These are phyloP conservation scores for Penicillium nordicum DNA, from an alignment of 2,329 filamentous ascomycete genomes.

Conservation along the genomic window DNA sequence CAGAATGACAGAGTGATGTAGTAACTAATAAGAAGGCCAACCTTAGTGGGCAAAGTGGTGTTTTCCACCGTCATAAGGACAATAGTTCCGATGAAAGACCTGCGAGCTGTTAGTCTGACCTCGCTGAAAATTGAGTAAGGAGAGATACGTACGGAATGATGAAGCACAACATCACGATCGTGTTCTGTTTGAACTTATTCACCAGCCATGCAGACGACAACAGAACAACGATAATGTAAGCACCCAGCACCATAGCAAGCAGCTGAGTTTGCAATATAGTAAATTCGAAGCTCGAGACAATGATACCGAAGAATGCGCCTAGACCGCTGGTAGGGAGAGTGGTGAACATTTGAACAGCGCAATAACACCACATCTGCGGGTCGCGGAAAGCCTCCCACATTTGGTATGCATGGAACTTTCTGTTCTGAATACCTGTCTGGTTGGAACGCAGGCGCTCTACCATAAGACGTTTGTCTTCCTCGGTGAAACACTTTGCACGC, in stretches of 20 bases:
- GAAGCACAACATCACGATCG: slow-evolving; percentile 63
- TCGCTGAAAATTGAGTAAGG: neutral
- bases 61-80: slow-evolving; percentile 65
- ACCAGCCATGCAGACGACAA: slow-evolving; percentile 65
- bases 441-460: slow-evolving; percentile 59
- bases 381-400: slow-evolving; percentile 59
- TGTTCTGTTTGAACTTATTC: slow-evolving; percentile 66
- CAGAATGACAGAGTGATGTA: slow-evolving; percentile 77
- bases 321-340: slow-evolving; percentile 71
- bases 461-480: slow-evolving; percentile 63
- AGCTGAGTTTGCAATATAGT: slow-evolving; percentile 65
- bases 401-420: slow-evolving; percentile 52
- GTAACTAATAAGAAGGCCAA: slow-evolving; percentile 68
- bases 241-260: slow-evolving; percentile 68
- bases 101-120: slow-evolving; percentile 24
- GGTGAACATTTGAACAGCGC: slow-evolving; percentile 65
- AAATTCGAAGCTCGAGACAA: slow-evolving; percentile 69
- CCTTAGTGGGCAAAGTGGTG: slow-evolving; percentile 53
- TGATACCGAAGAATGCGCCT: slow-evolving; percentile 70
- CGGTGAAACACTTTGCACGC: slow-evolving; percentile 66
- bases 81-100: slow-evolving; percentile 68
- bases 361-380: slow-evolving; percentile 65
- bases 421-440: slow-evolving; percentile 61
- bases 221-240: slow-evolving; percentile 69
- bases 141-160: slow-evolving; percentile 57